Conservation (phyloP, 768 basidiomycete species). For the Russula brevipes region DNA sequence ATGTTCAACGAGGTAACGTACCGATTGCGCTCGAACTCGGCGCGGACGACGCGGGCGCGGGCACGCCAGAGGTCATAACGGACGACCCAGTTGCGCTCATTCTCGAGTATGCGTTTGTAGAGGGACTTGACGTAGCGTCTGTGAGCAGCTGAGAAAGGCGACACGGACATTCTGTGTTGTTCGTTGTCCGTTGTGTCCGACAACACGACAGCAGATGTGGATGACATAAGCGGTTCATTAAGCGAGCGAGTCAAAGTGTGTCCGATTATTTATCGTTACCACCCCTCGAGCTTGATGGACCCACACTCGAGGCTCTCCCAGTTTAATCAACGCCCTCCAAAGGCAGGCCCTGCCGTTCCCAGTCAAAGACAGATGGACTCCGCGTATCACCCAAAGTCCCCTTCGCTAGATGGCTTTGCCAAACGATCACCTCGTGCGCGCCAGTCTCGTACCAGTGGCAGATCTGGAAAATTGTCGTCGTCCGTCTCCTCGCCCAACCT, state of each 20-base stretch:
- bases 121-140: constrained; percentile 86
- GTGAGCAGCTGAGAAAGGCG: constrained; percentile 69
- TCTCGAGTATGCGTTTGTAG: constrained; percentile 81
- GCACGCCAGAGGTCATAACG: constrained; percentile 81
- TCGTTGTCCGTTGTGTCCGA: neutral
- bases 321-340: constrained; percentile 69
- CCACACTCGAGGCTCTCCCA: constrained; percentile 71
- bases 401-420: constrained; percentile 41
- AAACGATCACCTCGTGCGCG: constrained; percentile 29
- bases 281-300: constrained; percentile 50
- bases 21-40: constrained; percentile 92
- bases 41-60: constrained; percentile 80
- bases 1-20: constrained; percentile 32
- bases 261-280: too few relatives aligned
- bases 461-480: neutral
- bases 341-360: constrained; percentile 53
- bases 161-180: constrained; percentile 42
- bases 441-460: neutral
- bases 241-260: neutral
- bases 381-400: constrained; percentile 31
- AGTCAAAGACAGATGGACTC: constrained; percentile 43
- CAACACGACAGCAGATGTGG: too few relatives aligned
- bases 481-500: constrained; percentile 23
- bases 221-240: neutral
- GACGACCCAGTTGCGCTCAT: constrained; percentile 87